Conservation (phyloP, 2,329 filamentous ascomycete species). For the Cercospora sp. region DNA sequence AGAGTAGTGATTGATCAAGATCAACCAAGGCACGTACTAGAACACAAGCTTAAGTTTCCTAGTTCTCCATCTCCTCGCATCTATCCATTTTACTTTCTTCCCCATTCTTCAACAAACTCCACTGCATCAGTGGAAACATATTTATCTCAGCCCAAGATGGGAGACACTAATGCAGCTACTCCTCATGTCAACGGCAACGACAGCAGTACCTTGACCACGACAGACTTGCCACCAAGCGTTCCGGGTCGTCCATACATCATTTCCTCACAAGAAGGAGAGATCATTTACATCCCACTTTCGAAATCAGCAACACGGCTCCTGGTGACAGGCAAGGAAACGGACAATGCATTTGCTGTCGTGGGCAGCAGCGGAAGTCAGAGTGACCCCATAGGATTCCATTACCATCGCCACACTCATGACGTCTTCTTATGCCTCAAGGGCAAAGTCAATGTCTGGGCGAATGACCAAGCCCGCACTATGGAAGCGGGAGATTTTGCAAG, state of each 20-base stretch:
- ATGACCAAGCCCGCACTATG: slow-evolving; percentile 56
- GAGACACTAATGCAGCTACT: background rate
- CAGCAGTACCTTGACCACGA: slow-evolving; percentile 4
- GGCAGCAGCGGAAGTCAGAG: slow-evolving; percentile 50
- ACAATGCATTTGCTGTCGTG: slow-evolving; percentile 54
- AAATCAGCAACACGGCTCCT: slow-evolving; percentile 55
- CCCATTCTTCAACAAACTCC: background rate
- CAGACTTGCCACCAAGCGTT: slow-evolving; percentile 24
- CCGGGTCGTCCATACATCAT: slow-evolving; percentile 31
- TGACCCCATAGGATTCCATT: slow-evolving; percentile 57
- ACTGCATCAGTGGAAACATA: background rate
- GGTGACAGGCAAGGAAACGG: slow-evolving; percentile 54
- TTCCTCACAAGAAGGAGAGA: slow-evolving; percentile 49
- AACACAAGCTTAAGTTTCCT: background rate
- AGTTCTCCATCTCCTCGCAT: background rate
- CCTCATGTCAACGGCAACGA: background rate
- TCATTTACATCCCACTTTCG: slow-evolving; percentile 54
- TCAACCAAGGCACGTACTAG: background rate
- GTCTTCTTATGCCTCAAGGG: slow-evolving; percentile 60
- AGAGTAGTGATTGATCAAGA: background rate
- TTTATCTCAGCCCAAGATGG: background rate
- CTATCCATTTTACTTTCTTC: background rate
- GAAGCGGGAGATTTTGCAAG: slow-evolving; percentile 59
- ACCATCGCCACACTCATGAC: slow-evolving; percentile 58
- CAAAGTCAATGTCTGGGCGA: slow-evolving; percentile 58